Evolutionary conservation across 2,329 filamentous ascomycete genomes (phyloP).

Genomic region (Fusarium virguliforme): DNA sequence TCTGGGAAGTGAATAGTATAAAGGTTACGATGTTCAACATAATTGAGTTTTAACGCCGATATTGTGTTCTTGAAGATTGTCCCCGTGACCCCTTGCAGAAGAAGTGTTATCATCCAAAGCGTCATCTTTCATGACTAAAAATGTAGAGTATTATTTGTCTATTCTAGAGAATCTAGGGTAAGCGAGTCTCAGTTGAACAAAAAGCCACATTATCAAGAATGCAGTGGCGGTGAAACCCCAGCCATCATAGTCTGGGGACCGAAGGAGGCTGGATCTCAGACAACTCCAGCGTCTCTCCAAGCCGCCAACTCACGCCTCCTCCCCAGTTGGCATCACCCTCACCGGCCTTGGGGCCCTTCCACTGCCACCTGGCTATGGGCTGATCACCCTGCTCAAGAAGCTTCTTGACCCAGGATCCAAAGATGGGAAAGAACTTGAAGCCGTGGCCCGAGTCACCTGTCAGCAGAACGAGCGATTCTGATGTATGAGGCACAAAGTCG

Average conservation of each 20-base stretch:
- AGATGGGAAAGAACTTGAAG: constrained; percentile 75
- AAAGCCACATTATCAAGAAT: too few relatives aligned
- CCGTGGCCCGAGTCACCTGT: constrained; percentile 75
- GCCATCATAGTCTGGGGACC: neutral
- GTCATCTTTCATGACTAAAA: too few relatives aligned
- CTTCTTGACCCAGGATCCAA: constrained; percentile 68
- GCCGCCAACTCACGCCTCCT: constrained; percentile 2
- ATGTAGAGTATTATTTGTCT: too few relatives aligned
- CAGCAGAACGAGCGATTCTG: constrained; percentile 63
- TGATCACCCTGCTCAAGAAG: constrained; percentile 55
- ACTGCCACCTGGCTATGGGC: neutral
- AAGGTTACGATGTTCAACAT: too few relatives aligned
- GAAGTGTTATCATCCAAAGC: too few relatives aligned
- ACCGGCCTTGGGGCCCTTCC: neutral
- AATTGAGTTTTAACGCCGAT: too few relatives aligned
- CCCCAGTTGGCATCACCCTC: neutral
- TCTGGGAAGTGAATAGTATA: too few relatives aligned
- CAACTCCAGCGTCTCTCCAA: constrained; percentile 11
- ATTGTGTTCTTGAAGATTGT: too few relatives aligned
- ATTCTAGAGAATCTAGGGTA: too few relatives aligned
- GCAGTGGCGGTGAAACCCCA: too few relatives aligned
- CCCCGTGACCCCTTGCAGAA: too few relatives aligned
- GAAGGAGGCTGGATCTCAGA: neutral
- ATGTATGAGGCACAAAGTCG: constrained; percentile 69
- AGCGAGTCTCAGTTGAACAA: too few relatives aligned